Base-by-base conservation (phyloP, 2,329 filamentous ascomycete genomes). In the Epicoccum nigrum region DNA sequence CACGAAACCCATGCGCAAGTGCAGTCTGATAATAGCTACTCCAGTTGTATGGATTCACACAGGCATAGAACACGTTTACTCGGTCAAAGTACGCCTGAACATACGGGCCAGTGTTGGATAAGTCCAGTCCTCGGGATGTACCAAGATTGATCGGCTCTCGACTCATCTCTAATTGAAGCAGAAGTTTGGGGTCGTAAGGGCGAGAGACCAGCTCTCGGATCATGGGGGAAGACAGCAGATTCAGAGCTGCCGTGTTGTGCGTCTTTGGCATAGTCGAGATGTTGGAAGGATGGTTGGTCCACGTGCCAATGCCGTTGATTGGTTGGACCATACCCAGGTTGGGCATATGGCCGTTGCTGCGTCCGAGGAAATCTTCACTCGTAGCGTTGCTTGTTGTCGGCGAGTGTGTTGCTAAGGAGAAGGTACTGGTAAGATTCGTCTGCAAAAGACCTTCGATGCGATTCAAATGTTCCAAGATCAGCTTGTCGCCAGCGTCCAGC, bases 191-290 rank as follows among this genome's bases (percentile, higher is more conserved):
- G 64, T 92, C 88, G 70, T 92, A 92, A 3, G 87, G 87, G 27
- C 86, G 81, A 21, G 87, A 87, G 7, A 93, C 87, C 17, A 94
- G 77, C 65, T 92, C 87, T 20, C 88, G 83, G 59, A 93, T 92
- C 59, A 92, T 78, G 11, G 89, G 90, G 84, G 89, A 92, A 64
- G 92, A 88, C 5, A 93, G 77, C 16, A 93, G 77, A 69, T 93
- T 87, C 60, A 92, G 76, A 1, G 89, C 88, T 5, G 89, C 89
- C 52, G 90, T 93, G 0, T 89, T 92, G 71, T 93, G 90, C 13
- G 88, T 81, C 72, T 91, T 92, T 17, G 90, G 90, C 89, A 93
- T 93, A 20, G 88, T 90, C 2, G 89, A 92, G 58, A 93, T 91
- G 70, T 90, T 92, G 63, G 55, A 79, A 65, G 63, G 80, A 67